These are phyloP conservation scores for Sarocladium brachiariae DNA, from an alignment of 2,329 filamentous ascomycete genomes.

Conservation along the genomic window DNA sequence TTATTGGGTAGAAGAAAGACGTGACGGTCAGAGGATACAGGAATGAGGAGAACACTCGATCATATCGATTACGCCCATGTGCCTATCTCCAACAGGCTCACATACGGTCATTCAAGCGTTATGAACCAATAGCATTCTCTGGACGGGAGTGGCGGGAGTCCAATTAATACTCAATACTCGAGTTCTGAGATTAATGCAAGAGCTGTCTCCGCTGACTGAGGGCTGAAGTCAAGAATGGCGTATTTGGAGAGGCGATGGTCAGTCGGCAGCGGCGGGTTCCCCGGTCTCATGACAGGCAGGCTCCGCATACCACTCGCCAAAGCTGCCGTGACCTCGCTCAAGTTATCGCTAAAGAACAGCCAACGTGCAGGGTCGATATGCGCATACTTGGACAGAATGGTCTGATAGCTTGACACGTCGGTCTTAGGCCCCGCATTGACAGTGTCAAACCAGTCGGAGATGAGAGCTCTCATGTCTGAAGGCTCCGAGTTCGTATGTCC, in stretches of 20 bases:
- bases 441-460: slow-evolving; percentile 70
- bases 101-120: not conserved
- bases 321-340: slow-evolving; percentile 60
- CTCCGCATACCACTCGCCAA: slow-evolving; percentile 56
- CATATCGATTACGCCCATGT: not conserved
- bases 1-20: too few species aligned
- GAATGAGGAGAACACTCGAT: too few species aligned
- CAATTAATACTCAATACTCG: not conserved
- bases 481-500: slow-evolving; percentile 53
- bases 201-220: slow-evolving; percentile 16
- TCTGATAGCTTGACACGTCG: slow-evolving; percentile 58
- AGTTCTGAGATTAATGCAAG: slow-evolving; percentile 10
- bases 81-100: not conserved
- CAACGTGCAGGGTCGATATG: slow-evolving; percentile 45
- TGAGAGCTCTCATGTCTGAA: slow-evolving; percentile 51
- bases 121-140: not conserved
- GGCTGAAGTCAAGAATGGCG: slow-evolving; percentile 29
- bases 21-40: too few species aligned
- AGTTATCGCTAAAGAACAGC: slow-evolving; percentile 78
- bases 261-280: slow-evolving; percentile 57
- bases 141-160: not conserved
- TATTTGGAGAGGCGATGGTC: slow-evolving; percentile 32
- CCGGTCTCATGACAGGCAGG: slow-evolving; percentile 57
- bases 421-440: slow-evolving; percentile 72
- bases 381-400: slow-evolving; percentile 45